These are phyloP conservation scores for Fomitopsis palustris DNA, from an alignment of 1,284 basidiomycete genomes.

Conservation along the genomic window DNA sequence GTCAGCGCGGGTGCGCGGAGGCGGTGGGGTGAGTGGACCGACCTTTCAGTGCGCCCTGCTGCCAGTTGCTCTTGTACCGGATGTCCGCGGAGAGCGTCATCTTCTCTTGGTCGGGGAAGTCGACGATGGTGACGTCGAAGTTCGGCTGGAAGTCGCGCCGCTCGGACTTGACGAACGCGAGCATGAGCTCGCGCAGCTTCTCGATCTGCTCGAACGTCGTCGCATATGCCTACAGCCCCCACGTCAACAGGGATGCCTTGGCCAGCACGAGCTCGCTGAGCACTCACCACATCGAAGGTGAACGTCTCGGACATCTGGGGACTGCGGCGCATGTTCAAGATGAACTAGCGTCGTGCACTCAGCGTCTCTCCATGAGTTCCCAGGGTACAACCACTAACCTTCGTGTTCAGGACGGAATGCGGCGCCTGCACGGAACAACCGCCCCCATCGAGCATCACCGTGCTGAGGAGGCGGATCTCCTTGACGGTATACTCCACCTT, in stretches of 20 bases:
- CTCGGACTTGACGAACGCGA: slow-evolving; percentile 71
- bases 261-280: not conserved
- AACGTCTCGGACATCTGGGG: slow-evolving; percentile 78
- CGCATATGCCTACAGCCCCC: slow-evolving; percentile 43
- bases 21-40: slow-evolving; percentile 6
- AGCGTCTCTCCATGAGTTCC: not conserved
- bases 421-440: slow-evolving; percentile 66
- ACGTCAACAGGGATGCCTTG: not conserved
- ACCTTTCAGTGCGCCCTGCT: slow-evolving; percentile 78
- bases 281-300: slow-evolving; percentile 66
- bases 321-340: slow-evolving; percentile 71
- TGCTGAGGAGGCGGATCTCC: slow-evolving; percentile 83
- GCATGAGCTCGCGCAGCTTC: slow-evolving; percentile 75
- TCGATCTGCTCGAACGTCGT: slow-evolving; percentile 87
- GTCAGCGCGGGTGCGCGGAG: not conserved
- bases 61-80: slow-evolving; percentile 90
- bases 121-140: slow-evolving; percentile 71
- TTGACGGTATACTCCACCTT: slow-evolving; percentile 75
- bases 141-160: slow-evolving; percentile 69
- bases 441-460: slow-evolving; percentile 62
- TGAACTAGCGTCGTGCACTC: slow-evolving; percentile 43
- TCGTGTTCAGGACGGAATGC: slow-evolving; percentile 63
- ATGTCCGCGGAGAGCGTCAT: slow-evolving; percentile 81
- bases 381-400: slow-evolving; percentile 40
- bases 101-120: slow-evolving; percentile 81